Evolutionary conservation across 305 asterid species (phyloP).

Genomic region (Fraxinus xanthoxyloides): DNA sequence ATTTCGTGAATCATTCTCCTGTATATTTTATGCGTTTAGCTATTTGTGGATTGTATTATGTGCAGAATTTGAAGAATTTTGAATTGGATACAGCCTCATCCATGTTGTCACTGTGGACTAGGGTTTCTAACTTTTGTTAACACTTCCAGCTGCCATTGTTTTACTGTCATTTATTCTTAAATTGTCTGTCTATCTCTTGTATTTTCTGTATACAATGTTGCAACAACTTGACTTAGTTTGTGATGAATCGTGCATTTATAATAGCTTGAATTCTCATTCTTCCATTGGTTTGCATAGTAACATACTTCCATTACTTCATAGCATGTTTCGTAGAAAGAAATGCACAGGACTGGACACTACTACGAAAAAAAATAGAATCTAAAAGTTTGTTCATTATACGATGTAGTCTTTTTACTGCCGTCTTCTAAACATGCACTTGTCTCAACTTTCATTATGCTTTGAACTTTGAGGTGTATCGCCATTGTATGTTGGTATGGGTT

Average conservation of each 20-base stretch:
- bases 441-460: neutral
- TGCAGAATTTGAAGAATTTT: neutral
- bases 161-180: neutral
- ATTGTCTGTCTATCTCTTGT: neutral
- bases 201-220: neutral
- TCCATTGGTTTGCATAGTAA: neutral
- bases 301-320: neutral
- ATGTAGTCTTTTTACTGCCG: neutral
- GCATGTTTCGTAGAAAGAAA: neutral
- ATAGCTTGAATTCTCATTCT: neutral
- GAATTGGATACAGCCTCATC: neutral
- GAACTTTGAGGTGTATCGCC: neutral
- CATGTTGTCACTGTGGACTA: neutral
- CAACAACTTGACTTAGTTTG: neutral
- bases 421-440: neutral
- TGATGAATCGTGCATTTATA: neutral
- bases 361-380: neutral
- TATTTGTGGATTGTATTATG: constrained; percentile 5
- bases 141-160: neutral
- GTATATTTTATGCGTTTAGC: neutral
- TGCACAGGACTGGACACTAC: neutral
- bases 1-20: neutral
- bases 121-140: neutral
- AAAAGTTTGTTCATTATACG: neutral
- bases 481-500: neutral